Evolutionary conservation across 768 basidiomycete species (phyloP), one percentile per base, ranked within the genome.

Genomic region (Boletus insuetus): DNA sequence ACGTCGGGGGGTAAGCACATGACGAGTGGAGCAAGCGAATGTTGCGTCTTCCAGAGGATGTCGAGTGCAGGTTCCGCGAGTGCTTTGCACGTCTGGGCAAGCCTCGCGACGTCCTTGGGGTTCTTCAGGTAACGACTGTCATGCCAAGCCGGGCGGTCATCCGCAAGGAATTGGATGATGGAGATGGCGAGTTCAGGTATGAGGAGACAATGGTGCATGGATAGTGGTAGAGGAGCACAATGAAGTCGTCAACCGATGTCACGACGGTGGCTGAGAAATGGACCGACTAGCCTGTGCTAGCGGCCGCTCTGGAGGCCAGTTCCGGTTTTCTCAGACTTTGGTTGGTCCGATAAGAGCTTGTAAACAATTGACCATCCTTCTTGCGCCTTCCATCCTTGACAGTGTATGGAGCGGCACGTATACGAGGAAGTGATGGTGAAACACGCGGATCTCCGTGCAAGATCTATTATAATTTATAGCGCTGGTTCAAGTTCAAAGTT

Each of bases 191-290:
- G 66, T 46, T 71, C 71, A 13, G 62, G 58, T 34, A 71, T 59
- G 40, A 65, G 61, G n/a, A 71, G 54, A 58, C 67, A 70, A 4
- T n/a, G 58, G 31, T 71, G 69, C 69, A 72, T 70, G 16, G 39
- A 40, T 12, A 26, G 32, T 41, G 39, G 14, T 14, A 35, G 6
- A 14, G 5, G 6, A 14, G 32, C 13, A 13, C 9, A 14, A 35
- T 14, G 4, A 7, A 14, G 49, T 11, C 31, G 32, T 22, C 38
- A 54, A 31, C 37, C 37, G 24, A 35, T 42, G 56, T 46, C 57
- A 41, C 43, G 12, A 19, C 6, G 20, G 49, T 26, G 50, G 50
- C 50, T 53, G 32, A 46, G 55, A 46, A 54, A 29, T 2, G 19
- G 17, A 29, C 24, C 24, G 24, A 24, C 26, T 29, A 9, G 29